Percentiles rank a stretch among this genome's conserved stretches.
phyloP scores from a whole-genome alignment of 352 stramenopile species.

The Globisporangium okanoganense region DNA sequence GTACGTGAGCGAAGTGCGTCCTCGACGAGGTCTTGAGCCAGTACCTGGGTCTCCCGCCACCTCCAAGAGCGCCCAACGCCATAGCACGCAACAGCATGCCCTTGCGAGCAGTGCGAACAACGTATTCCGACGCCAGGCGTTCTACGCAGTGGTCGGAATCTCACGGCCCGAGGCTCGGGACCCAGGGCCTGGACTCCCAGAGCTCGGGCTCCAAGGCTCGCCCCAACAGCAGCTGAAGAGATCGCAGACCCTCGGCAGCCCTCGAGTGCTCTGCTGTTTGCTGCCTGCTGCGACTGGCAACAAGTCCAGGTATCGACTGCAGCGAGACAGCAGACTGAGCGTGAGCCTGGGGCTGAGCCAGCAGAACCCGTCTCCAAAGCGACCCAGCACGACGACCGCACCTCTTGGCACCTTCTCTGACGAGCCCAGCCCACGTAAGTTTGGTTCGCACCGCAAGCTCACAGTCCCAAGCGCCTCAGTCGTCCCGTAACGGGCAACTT shows the following conservation, averaged over 20 bases:
- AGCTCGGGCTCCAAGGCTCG: neutral
- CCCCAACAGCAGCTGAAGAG: neutral
- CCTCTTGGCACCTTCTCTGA: neutral
- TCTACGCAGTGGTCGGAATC: neutral
- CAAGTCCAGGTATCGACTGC: neutral
- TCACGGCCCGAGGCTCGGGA: neutral
- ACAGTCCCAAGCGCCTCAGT: neutral
- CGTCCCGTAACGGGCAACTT: neutral
- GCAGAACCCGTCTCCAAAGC: neutral
- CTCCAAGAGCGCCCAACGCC: neutral
- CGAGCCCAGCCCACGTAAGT: neutral
- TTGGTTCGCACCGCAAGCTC: neutral
- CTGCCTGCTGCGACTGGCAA: conserved; percentile 13
- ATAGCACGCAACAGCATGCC: neutral
- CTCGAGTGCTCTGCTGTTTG: conserved; percentile 26
- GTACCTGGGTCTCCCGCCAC: neutral
- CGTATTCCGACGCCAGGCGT: neutral
- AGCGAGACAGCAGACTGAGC: neutral
- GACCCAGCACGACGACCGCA: neutral
- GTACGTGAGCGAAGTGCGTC: neutral
- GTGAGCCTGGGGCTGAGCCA: neutral
- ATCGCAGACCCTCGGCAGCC: neutral
- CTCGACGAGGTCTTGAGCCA: neutral
- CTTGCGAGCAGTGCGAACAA: conserved; percentile 2
- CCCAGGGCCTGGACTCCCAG: neutral